Evolutionary conservation across 371 early-diverging fungal species (phyloP), one percentile per base, ranked within the genome.

Genomic region (Syncephalastrum racemosum): DNA sequence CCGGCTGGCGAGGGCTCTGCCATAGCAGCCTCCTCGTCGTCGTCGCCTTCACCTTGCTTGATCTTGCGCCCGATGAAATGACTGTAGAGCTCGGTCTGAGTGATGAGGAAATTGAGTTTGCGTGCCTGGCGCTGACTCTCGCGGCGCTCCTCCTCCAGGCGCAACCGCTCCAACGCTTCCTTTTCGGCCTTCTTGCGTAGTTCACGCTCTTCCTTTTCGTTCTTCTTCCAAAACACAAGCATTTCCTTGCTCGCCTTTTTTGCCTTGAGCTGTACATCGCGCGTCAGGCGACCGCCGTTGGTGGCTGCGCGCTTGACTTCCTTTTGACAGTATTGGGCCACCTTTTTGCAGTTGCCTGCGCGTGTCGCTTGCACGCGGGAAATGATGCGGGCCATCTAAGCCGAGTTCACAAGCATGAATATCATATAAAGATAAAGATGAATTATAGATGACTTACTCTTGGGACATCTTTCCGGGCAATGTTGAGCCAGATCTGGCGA

Each of bases 11-110:
- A 23, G 4, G 15, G 55, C 43, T 24, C 64, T 15, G 63, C 58
- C 15, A 70, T 68, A 15, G 79, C 81, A 6, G 81, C 78, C 36
- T 78, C n/a, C 15, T 78, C 79, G 14, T 80, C 78, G 57, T 79
- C 66, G 46, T 78, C 75, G 39, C 57, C 62, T 12, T 58, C 63
- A 48, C 67, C 76, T 23, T 64, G 62, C 39, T 78, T 74, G 49
- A 92, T 85, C 67, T 92, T 93, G 54, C 88, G 85, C 42, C 91
- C 91, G 54, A 98, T 88, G 80, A 98, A 99, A 75, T 97, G 96
- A 60, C 94, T 91, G 79, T 94, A 99, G 2, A 98, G 80, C 66
- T 99, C 98, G 4, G 98, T 98, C 70, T 99, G 98, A 0, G 91
- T 92, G 54, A 98, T 90, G 58, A 99, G 81, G 67, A 97, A 98